Base-by-base conservation (phyloP, 352 stramenopile genomes). In the Globisporangium emineosum region DNA sequence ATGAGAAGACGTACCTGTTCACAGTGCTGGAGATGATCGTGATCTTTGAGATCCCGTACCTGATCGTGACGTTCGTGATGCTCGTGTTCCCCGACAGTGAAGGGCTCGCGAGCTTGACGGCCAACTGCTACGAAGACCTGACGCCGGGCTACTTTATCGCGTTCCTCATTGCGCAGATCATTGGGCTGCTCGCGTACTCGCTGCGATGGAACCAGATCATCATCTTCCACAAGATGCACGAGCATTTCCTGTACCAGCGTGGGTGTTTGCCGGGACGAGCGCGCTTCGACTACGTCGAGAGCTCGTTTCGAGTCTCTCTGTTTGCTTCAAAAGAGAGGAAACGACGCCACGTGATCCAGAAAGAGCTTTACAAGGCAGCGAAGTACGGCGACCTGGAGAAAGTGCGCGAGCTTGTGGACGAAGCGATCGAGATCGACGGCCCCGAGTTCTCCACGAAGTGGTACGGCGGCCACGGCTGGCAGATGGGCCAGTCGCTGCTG, bases 141-240 rank as follows among this genome's bases (percentile, higher is more conserved):
- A 52, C 76, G 8, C 0, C 33, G 0, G 64, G 61, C 0, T 64
- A 75, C 1, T 73, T 85, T n/a, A 10, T 78, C 23, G 62, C 81
- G 57, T 74, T 88, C 12, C 19, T 90, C 15, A 19, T 90, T 0
- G 73, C 86, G 9, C 63, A 88, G 45, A 40, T 75, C 23, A 59
- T 92, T n/a, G 79, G 78, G 2, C 59, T 89, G 12, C 54, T 81
- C 23, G 73, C 78, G 3, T 94, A 90, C 57, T 55, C 78, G 19
- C 69, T 91, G 21, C 77, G 86, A 1, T 94, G 83, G 83, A 77
- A 86, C 35, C 86, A 94, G 61, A 90, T 94, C 60, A 69, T 88
- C 23, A 69, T 94, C 29, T 94, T 94, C 61, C 84, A 94, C 43
- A 73, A 78, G 40, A 67, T 94, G 67, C 86, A 91, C 60, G 81